These are phyloP conservation scores for Phytophthora meadii DNA, from an alignment of 352 stramenopile genomes.

Conservation along the genomic window DNA sequence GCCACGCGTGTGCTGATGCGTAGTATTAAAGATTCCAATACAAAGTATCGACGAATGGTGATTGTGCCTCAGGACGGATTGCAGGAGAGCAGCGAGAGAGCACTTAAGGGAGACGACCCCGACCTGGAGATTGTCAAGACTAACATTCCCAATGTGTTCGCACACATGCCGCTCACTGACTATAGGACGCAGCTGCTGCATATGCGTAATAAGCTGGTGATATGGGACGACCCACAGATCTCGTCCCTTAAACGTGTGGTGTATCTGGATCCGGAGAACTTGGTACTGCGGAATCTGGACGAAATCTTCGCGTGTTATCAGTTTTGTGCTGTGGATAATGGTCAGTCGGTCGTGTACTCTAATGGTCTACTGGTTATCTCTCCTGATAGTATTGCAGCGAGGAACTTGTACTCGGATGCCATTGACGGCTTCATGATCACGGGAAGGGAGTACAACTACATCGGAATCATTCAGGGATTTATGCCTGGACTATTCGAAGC, in stretches of 20 bases:
- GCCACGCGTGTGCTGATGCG: slow-evolving; percentile 75
- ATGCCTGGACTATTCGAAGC: slow-evolving; percentile 82
- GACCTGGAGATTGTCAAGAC: slow-evolving; percentile 70
- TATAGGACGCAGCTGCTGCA: slow-evolving; percentile 76
- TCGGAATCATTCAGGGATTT: slow-evolving; percentile 84
- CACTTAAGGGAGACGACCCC: slow-evolving; percentile 64
- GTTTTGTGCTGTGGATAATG: slow-evolving; percentile 86
- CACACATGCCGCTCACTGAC: slow-evolving; percentile 63
- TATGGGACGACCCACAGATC: slow-evolving; percentile 81
- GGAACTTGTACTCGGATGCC: slow-evolving; percentile 82
- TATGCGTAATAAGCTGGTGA: slow-evolving; percentile 84
- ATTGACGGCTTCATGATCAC: slow-evolving; percentile 89
- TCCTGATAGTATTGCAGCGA: slow-evolving; percentile 66
- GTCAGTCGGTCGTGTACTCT: slow-evolving; percentile 82
- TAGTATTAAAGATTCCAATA: slow-evolving; percentile 71
- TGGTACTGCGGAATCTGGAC: slow-evolving; percentile 81
- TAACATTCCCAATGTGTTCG: slow-evolving; percentile 76
- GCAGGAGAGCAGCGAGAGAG: slow-evolving; percentile 34
- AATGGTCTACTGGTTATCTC: slow-evolving; percentile 86
- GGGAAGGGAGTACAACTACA: slow-evolving; percentile 81
- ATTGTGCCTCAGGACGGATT: slow-evolving; percentile 77
- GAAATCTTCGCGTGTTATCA: slow-evolving; percentile 84
- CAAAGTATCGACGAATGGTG: slow-evolving; percentile 73
- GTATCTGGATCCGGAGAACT: slow-evolving; percentile 83
- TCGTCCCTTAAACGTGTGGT: slow-evolving; percentile 71